Evolutionary conservation across 306 rosid genomes (phyloP).

Genomic region (Rosa persica): DNA sequence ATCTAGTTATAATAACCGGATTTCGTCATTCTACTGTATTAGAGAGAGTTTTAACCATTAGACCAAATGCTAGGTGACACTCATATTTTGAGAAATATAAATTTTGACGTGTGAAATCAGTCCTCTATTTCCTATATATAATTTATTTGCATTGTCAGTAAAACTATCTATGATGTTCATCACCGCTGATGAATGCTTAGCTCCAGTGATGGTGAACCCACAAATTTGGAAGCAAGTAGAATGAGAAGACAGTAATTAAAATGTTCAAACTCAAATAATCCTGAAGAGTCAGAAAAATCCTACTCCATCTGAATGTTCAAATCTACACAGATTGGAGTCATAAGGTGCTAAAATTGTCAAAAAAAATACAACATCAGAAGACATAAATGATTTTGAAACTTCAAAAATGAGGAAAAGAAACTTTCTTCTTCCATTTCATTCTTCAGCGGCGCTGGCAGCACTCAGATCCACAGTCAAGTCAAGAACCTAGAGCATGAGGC

Average conservation of each 20-base stretch:
- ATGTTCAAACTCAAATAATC: not conserved
- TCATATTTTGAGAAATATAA: too few species aligned
- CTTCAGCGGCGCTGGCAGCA: constrained; percentile 82
- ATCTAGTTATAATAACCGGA: too few species aligned
- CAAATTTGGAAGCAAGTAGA: not conserved
- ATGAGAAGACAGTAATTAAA: not conserved
- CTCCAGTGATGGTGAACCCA: not conserved
- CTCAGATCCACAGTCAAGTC: constrained; percentile 81
- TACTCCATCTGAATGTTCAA: constrained; percentile 1
- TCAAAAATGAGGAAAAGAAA: not conserved
- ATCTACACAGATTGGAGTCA: constrained; percentile 10
- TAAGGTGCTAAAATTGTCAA: constrained; percentile 7
- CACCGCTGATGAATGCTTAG: not conserved
- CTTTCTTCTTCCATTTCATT: constrained; percentile 31
- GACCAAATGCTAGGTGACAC: too few species aligned
- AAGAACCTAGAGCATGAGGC: constrained; percentile 47
- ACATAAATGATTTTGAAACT: not conserved
- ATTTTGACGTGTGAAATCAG: not conserved
- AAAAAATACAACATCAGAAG: not conserved
- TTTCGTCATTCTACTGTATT: too few species aligned
- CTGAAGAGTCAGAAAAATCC: not conserved
- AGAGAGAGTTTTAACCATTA: too few species aligned
- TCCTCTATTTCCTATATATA: not conserved
- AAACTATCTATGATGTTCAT: not conserved
- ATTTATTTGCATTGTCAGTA: not conserved